Conservation (phyloP, 2,329 filamentous ascomycete genomes). For the Penicillium sp. region DNA sequence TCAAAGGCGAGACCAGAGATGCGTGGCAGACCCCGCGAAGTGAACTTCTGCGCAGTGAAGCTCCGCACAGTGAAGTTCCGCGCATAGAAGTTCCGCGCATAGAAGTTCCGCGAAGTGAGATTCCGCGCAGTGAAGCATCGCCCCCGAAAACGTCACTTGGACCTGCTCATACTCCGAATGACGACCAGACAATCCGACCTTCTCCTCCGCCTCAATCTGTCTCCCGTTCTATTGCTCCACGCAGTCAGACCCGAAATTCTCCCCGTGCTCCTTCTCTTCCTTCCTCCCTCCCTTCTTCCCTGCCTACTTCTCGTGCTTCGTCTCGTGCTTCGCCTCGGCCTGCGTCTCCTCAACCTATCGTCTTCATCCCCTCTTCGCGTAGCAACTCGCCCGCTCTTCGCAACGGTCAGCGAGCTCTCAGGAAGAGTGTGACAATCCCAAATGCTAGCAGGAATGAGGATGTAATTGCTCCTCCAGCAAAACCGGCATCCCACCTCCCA, state of each 20-base stretch:
- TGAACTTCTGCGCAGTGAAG: not conserved
- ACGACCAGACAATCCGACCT: not conserved
- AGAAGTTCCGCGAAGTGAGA: not conserved
- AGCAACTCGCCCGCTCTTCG: not conserved
- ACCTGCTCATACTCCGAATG: not conserved
- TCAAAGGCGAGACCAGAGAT: not conserved
- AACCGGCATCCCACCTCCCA: not conserved
- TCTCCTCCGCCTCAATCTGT: not conserved
- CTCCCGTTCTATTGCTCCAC: not conserved
- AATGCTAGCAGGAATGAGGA: conserved; percentile 9
- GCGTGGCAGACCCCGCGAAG: not conserved
- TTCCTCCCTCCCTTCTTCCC: not conserved
- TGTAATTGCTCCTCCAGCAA: not conserved
- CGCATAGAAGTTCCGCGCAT: not conserved
- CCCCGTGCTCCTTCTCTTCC: not conserved
- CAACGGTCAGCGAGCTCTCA: conserved; percentile 2
- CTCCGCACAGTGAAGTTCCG: not conserved
- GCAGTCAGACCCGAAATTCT: not conserved
- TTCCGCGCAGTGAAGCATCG: not conserved
- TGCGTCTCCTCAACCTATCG: not conserved
- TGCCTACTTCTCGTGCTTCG: not conserved
- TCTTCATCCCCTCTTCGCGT: not conserved
- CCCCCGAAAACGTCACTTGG: not conserved
- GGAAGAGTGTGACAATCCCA: conserved; percentile 5
- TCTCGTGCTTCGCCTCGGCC: not conserved